Evolutionary conservation across 192 early-diverging fungal species (phyloP).

Genomic region (Chytriomyces confervae): DNA sequence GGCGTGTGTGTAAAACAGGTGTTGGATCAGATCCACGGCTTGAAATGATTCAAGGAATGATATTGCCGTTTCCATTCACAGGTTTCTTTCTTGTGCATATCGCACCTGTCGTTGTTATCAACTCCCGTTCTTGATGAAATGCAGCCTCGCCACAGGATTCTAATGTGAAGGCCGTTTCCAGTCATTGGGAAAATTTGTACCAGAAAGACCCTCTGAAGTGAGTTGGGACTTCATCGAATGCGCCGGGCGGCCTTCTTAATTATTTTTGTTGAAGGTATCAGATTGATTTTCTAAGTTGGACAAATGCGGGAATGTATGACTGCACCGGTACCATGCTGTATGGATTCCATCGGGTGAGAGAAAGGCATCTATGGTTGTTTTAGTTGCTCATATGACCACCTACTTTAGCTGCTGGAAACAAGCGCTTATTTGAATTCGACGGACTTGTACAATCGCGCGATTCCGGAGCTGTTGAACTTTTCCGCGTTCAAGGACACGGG

Average conservation of each 20-base stretch:
- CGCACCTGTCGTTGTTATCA: background rate
- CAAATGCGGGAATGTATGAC: slow-evolving; percentile 6
- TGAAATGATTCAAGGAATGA: slow-evolving; percentile 1
- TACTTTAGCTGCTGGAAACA: background rate
- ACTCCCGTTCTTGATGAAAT: background rate
- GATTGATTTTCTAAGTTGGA: background rate
- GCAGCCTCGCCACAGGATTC: background rate
- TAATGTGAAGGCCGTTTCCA: background rate
- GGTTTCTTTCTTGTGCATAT: background rate
- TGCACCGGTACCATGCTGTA: background rate
- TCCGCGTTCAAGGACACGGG: background rate
- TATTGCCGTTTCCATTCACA: background rate
- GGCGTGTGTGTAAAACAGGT: background rate
- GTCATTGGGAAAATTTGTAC: background rate
- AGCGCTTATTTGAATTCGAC: background rate
- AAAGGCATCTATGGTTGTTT: background rate
- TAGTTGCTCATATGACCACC: background rate
- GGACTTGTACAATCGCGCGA: background rate
- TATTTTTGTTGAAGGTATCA: slow-evolving; percentile 3
- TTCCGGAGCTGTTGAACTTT: background rate
- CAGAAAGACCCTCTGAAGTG: background rate
- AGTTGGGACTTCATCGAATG: background rate
- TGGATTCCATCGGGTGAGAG: background rate
- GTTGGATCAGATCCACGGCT: background rate
- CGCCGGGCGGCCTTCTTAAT: background rate